These are phyloP conservation scores for Diutina siamensis DNA, from an alignment of 1,139 yeast genomes.

Conservation along the genomic window DNA sequence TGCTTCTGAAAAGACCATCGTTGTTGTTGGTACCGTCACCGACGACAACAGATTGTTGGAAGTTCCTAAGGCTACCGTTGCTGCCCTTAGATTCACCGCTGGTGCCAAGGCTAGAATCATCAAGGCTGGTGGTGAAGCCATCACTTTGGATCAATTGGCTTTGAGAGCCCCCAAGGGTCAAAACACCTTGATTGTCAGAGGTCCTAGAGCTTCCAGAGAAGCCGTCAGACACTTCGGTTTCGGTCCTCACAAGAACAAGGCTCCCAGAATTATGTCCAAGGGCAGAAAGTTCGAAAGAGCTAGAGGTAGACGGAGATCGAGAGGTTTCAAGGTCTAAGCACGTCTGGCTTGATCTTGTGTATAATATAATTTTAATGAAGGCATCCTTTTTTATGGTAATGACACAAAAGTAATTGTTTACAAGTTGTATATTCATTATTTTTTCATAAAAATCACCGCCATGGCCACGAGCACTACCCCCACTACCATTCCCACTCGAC, in stretches of 20 bases:
- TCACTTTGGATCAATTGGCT: constrained; percentile 98
- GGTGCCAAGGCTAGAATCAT: constrained; percentile 96
- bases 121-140: constrained; percentile 99
- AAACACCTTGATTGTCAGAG: constrained; percentile 96
- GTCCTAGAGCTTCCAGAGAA: constrained; percentile 98
- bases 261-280: constrained; percentile 94
- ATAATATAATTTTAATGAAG: constrained; percentile 5
- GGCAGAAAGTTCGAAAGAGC: constrained; percentile 99
- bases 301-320: constrained; percentile 98
- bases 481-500: constrained; percentile 14
- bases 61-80: constrained; percentile 94
- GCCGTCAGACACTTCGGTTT: constrained; percentile 99
- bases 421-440: not conserved
- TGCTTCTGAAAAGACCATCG: constrained; percentile 85
- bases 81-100: constrained; percentile 98
- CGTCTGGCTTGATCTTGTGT: not conserved
- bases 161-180: constrained; percentile 99
- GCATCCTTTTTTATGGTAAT: constrained; percentile 1
- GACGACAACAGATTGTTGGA: constrained; percentile 92
- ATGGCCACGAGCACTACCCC: constrained; percentile 17
- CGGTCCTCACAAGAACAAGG: constrained; percentile 99
- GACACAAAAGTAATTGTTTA: not conserved
- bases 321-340: constrained; percentile 98
- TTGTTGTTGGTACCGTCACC: constrained; percentile 98
- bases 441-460: constrained; percentile 14